These are phyloP conservation scores for Neolentinus lepideus DNA, from an alignment of 1,284 basidiomycete genomes.

Conservation along the genomic window DNA sequence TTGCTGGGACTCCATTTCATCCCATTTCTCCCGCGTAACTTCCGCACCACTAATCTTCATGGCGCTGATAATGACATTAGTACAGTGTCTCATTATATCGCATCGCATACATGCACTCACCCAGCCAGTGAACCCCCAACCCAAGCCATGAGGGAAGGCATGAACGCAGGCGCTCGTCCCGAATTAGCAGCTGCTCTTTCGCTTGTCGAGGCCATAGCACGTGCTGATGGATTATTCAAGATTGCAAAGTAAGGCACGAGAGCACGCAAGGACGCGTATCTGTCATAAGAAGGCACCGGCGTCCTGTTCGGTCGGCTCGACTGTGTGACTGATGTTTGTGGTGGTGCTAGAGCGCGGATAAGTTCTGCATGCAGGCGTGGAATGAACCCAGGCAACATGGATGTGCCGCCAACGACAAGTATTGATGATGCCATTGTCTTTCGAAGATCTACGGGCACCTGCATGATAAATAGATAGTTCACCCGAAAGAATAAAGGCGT, in stretches of 20 bases:
- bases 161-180: constrained; percentile 82
- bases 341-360: constrained; percentile 48
- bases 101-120: constrained; percentile 34
- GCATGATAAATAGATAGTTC: constrained; percentile 2
- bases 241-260: constrained; percentile 70
- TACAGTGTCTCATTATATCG: neutral
- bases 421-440: constrained; percentile 76
- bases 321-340: constrained; percentile 20
- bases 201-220: constrained; percentile 31
- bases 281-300: constrained; percentile 51
- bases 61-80: constrained; percentile 30
- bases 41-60: constrained; percentile 83
- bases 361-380: constrained; percentile 78
- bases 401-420: constrained; percentile 82
- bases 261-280: constrained; percentile 64
- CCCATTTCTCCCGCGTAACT: constrained; percentile 78
- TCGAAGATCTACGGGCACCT: constrained; percentile 88
- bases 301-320: constrained; percentile 28
- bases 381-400: constrained; percentile 90
- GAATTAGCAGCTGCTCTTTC: constrained; percentile 37
- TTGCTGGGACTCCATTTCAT: constrained; percentile 48
- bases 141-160: constrained; percentile 78
- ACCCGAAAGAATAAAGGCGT: constrained; percentile 1
- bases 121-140: constrained; percentile 92
- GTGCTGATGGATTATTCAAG: constrained; percentile 69